Conservation (phyloP, 768 basidiomycete genomes). For the Suillus hirtellus region DNA sequence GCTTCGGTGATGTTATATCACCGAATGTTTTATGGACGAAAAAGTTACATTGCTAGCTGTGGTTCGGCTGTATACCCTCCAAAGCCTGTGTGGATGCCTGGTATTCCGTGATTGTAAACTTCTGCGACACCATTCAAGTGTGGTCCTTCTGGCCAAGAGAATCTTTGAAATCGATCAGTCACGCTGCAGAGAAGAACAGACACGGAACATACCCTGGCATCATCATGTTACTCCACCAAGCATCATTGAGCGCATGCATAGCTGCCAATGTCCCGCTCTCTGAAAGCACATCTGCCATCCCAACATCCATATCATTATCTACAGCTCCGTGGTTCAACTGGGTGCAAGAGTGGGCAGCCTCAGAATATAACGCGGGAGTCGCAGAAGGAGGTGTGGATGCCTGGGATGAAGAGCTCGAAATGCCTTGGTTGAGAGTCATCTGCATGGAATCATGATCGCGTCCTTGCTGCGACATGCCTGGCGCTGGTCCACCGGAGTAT, state of each 20-base stretch:
- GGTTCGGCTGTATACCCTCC: constrained; percentile 22
- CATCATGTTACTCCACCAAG: constrained; percentile 81
- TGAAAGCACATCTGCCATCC: constrained; percentile 25
- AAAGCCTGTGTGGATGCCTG: constrained; percentile 22
- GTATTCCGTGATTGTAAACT: constrained; percentile 15
- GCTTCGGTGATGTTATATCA: background rate
- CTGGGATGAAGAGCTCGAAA: background rate
- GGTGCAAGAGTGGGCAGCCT: constrained; percentile 45
- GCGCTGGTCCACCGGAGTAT: constrained; percentile 19
- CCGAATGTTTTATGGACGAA: background rate
- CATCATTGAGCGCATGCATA: constrained; percentile 71
- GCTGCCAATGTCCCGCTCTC: constrained; percentile 66
- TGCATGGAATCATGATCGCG: constrained; percentile 33
- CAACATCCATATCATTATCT: constrained; percentile 18
- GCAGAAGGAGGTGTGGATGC: constrained; percentile 1
- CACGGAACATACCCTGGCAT: constrained; percentile 65
- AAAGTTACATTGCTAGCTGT: constrained; percentile 27
- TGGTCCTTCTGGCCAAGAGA: constrained; percentile 34
- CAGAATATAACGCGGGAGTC: constrained; percentile 20
- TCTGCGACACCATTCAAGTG: constrained; percentile 25
- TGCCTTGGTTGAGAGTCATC: constrained; percentile 20
- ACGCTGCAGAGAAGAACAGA: background rate
- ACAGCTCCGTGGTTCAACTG: constrained; percentile 24
- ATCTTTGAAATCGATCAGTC: constrained; percentile 18
- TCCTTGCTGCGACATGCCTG: constrained; percentile 18